Evolutionary conservation across 768 basidiomycete species (phyloP).

Genomic region (Tricholoma matsutake): DNA sequence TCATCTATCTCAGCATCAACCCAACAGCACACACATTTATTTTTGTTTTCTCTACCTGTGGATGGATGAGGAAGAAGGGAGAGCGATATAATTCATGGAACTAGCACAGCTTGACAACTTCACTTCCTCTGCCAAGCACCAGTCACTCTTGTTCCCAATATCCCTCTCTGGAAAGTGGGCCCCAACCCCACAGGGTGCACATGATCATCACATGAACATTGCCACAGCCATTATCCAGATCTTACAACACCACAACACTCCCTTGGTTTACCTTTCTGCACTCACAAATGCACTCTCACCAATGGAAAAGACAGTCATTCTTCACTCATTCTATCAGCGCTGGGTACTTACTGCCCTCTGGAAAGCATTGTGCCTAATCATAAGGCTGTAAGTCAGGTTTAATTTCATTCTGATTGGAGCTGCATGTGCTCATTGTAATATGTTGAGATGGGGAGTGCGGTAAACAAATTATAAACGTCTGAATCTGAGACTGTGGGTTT

Average conservation of each 20-base stretch:
- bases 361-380: conserved; percentile 32
- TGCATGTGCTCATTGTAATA: too few species aligned
- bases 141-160: conserved; percentile 39
- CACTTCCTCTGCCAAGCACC: conserved; percentile 25
- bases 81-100: too few species aligned
- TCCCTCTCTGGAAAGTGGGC: conserved; percentile 72
- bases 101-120: conserved; percentile 36
- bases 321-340: conserved; percentile 57
- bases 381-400: too few species aligned
- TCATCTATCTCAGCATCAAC: too few species aligned
- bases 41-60: too few species aligned
- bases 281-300: conserved; percentile 27
- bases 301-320: conserved; percentile 31
- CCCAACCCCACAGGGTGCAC: conserved; percentile 53
- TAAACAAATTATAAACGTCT: too few species aligned
- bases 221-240: conserved; percentile 58
- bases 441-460: too few species aligned
- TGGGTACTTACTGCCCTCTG: conserved; percentile 61
- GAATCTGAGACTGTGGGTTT: too few species aligned
- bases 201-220: conserved; percentile 64
- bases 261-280: conserved; percentile 27
- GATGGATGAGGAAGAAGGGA: too few species aligned
- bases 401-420: too few species aligned
- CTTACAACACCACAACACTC: conserved; percentile 38
- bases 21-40: too few species aligned